Percentiles rank a stretch among this genome's conserved stretches.
Evolutionary conservation across 768 basidiomycete genomes (phyloP).

Genomic region (Rhodotorula diobovata): DNA sequence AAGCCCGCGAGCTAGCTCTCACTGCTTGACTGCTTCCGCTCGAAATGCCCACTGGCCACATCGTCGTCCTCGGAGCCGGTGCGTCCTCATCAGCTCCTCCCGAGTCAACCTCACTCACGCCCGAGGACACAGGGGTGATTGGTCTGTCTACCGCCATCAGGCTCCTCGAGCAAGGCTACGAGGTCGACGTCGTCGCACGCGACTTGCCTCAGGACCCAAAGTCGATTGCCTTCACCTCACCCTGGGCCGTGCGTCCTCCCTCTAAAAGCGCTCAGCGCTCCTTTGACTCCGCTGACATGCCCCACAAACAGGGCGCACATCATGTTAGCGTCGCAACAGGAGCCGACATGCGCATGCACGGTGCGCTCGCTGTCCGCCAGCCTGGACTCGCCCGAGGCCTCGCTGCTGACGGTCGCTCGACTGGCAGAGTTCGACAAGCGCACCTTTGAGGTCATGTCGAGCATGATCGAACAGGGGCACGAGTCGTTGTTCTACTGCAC

Average conservation of each 20-base stretch:
- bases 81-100: constrained; percentile 14
- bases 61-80: constrained; percentile 53
- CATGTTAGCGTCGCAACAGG: constrained; percentile 60
- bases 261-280: not conserved
- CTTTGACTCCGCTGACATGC: not conserved
- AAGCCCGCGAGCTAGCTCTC: too few relatives aligned
- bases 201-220: constrained; percentile 67
- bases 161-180: constrained; percentile 63
- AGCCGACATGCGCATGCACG: constrained; percentile 56
- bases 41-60: not conserved
- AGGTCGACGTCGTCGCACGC: constrained; percentile 67
- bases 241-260: constrained; percentile 67
- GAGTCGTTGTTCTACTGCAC: constrained; percentile 7
- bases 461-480: constrained; percentile 48
- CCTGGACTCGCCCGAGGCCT: not conserved
- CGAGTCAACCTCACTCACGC: too few relatives aligned
- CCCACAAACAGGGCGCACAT: constrained; percentile 62
- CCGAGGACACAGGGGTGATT: constrained; percentile 67
- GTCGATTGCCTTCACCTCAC: constrained; percentile 69
- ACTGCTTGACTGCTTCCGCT: not conserved
- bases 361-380: constrained; percentile 51
- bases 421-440: constrained; percentile 61
- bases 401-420: not conserved
- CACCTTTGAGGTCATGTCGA: constrained; percentile 72
- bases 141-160: constrained; percentile 71